Evolutionary conservation across 2,329 filamentous ascomycete species (phyloP).

Genomic region (Exophiala sideris): DNA sequence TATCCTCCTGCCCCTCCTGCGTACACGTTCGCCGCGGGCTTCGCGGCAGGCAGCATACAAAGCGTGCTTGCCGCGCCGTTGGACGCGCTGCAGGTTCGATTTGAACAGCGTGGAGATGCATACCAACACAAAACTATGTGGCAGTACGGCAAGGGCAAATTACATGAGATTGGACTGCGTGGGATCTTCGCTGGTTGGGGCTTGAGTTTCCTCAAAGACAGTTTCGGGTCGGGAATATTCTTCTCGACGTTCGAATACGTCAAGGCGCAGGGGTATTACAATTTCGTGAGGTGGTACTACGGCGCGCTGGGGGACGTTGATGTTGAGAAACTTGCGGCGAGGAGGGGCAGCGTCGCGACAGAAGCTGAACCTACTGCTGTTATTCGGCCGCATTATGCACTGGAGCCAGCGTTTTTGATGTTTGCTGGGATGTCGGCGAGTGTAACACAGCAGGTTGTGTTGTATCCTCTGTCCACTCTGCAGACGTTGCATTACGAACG

Average conservation of each 20-base stretch:
- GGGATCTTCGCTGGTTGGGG: conserved; percentile 64
- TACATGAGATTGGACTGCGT: conserved; percentile 56
- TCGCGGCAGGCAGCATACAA: conserved; percentile 58
- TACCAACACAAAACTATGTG: conserved; percentile 56
- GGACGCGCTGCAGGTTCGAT: conserved; percentile 61
- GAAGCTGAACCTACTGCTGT: conserved; percentile 26
- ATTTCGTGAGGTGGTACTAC: conserved; percentile 59
- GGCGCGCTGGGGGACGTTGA: conserved; percentile 36
- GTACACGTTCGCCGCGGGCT: conserved; percentile 57
- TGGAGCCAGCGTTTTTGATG: conserved; percentile 61
- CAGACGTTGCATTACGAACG: conserved; percentile 60
- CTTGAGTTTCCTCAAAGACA: conserved; percentile 58
- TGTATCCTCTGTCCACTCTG: conserved; percentile 58
- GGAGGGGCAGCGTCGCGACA: conserved; percentile 16
- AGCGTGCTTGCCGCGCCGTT: conserved; percentile 61
- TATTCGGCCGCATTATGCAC: conserved; percentile 61
- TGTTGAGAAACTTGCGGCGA: conserved; percentile 31
- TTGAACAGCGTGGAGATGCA: conserved; percentile 46
- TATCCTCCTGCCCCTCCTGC: conserved; percentile 56
- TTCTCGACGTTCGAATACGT: conserved; percentile 63
- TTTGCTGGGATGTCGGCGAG: conserved; percentile 59
- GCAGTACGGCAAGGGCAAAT: conserved; percentile 59
- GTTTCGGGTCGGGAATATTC: conserved; percentile 59
- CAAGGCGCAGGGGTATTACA: conserved; percentile 62
- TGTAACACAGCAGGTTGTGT: conserved; percentile 55